Evolutionary conservation across 352 stramenopile genomes (phyloP), one percentile per base, ranked within the genome.

Genomic region (Globisporangium heterothallicum): DNA sequence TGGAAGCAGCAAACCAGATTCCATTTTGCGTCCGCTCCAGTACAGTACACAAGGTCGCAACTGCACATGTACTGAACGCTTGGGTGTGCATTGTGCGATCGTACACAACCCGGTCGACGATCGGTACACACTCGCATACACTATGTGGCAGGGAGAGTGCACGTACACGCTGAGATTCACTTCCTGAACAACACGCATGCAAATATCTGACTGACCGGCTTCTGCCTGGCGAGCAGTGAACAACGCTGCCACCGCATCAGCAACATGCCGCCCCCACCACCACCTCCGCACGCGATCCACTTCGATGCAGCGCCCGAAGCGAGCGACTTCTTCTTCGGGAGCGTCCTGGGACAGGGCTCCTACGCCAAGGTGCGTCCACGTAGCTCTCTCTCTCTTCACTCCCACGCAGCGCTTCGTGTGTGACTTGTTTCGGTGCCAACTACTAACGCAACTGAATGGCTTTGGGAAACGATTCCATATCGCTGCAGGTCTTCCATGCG

Each of bases 261-360:
- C 30, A 29, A 24, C 24, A 43, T 46, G 24, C 19, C 38, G 26
- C 36, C 38, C 13, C n/a, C 41, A 7, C 49, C 41, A 6, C 18
- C 59, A 53, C 64, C 74, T 26, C 55, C 76, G 54, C 70, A 74
- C 32, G 63, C 60, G 32, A 64, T 86, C 48, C 68, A 79, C 48
- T 74, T 88, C 34, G 76, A 85, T 46, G 57, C 73, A 48, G 76
- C 77, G 55, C 79, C 84, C 8, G 74, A 87, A 51, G 76, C 72
- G 25, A 57, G 74, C 53, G 86, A 95, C 63, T 96, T 96, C 58
- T 61, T 91, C 52, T 96, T 96, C 56, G 85, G 86, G 22, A 83
- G 62, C 25, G 81, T 92, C 38, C 56, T 96, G 38, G 87, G 87
- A 10, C 83, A 96, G 64, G 87, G 87, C 29, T 88, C 83, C 7